Evolutionary conservation across 129 eudicot genomes (phyloP).

Genomic region (Rutidosis leptorrhynchoides): DNA sequence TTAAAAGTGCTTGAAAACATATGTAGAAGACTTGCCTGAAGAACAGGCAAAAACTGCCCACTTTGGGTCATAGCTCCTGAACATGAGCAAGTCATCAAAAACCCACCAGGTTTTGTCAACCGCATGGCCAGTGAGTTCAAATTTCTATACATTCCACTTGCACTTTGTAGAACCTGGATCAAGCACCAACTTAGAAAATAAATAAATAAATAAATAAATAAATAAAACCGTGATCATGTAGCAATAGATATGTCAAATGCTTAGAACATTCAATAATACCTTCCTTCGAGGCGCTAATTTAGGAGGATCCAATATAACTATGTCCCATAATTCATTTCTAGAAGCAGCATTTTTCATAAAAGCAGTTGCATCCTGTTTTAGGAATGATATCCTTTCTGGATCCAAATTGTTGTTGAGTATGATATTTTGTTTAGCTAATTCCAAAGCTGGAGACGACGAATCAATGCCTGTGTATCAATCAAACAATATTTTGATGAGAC

Average conservation of each 20-base stretch:
- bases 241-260: neutral
- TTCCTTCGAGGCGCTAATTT: conserved; percentile 84
- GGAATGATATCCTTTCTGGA: conserved; percentile 52
- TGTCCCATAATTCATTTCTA: conserved; percentile 72
- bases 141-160: conserved; percentile 93
- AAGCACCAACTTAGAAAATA: conserved; percentile 12
- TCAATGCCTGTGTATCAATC: conserved; percentile 65
- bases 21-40: conserved; percentile 50
- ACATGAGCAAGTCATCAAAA: conserved; percentile 96
- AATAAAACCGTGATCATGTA: neutral
- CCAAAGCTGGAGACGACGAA: conserved; percentile 80
- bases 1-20: neutral
- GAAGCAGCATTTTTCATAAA: conserved; percentile 68
- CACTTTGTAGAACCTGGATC: conserved; percentile 80
- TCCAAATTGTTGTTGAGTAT: conserved; percentile 65
- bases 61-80: conserved; percentile 99
- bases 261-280: conserved; percentile 40
- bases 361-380: conserved; percentile 52
- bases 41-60: conserved; percentile 66
- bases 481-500: conserved; percentile 4
- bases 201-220: conserved; percentile 5
- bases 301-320: conserved; percentile 86
- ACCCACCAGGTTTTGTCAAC: conserved; percentile 74
- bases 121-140: conserved; percentile 83
- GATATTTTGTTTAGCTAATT: conserved; percentile 71